Evolutionary conservation across 1,284 basidiomycete genomes (phyloP), one percentile per base, ranked within the genome.

Genomic region (Pseudomicrostroma phylloplanum): DNA sequence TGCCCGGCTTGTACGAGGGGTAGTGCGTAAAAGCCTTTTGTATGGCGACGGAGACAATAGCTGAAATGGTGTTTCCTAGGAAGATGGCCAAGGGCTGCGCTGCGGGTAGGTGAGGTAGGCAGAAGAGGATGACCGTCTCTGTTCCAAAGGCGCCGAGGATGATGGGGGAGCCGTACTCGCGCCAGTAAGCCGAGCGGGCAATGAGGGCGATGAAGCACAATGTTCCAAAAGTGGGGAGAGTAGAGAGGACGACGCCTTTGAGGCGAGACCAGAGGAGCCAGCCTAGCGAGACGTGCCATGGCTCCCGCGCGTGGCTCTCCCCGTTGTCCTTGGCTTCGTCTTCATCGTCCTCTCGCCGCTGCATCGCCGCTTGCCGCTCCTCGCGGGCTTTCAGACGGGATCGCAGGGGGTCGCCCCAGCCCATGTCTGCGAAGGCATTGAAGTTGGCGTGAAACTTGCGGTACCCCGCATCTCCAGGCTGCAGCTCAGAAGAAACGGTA

Each of bases 81-180:
- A 54, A 15, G 51, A 54, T 54, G 21, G 51, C n/a, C 6, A 25
- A 8, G 6, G 51, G 51, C 51, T 54, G 51, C 8, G 51, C n/a
- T 2, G 51, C 19, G 6, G 51, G 51, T 6, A 54, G 15, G 23
- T 54, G 17, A 54, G 15, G 21, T 15, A 54, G 51, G 51, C 17
- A 54, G 51, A 54, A 54, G 51, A 25, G 13, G 21, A 54, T 21
- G 51, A 54, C 21, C 13, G 51, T 25, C 51, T 54, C 51, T 6
- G 51, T 54, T 19, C 17, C 15, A 25, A 23, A 25, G 21, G 21
- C 25, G 17, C 21, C 51, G 6, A 54, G 51, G 51, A 54, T 13
- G 51, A 54, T 54, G 21, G 51, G 51, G 13, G 51, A 15, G 26
- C 26, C 13, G 23, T 54, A 26, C 7, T 17, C 51, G 17, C 17